Evolutionary conservation across 2,329 filamentous ascomycete species (phyloP), one percentile per base, ranked within the genome.

Genomic region (Delphinella strobiligena): DNA sequence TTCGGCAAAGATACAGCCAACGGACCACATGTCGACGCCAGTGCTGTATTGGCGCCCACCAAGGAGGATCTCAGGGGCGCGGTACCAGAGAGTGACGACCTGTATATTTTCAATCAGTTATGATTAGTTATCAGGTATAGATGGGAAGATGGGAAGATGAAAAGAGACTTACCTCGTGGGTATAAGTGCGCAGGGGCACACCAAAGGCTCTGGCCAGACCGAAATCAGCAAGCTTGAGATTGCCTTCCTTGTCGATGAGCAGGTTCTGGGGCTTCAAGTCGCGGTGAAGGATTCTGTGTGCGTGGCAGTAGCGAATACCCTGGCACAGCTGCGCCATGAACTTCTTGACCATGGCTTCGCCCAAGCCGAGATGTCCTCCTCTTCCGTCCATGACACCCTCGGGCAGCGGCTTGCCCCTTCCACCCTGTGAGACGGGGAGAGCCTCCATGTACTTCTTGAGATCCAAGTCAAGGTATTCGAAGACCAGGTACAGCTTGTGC

Each of bases 391-490:
- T 51, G 36, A 53, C 50, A 36, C 83, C 84, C 50, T 89, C 83
- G 7, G 87, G 87, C 37, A 94, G 68, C 31, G 85, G 74, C 66
- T 88, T 91, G 53, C 85, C 86, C 44, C 86, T 78, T 31, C 86
- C 86, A 50, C 86, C 86, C 54, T 93, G 83, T 54, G 72, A 80
- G 43, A 89, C 78, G 3, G 86, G 86, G 32, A 93, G 72, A 5
- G 86, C 75, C 62, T 94, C 87, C 86, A 94, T 94, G 63, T 93
- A 94, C 62, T 93, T 93, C 69, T 94, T 94, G 51, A 94, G 69
- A 54, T 94, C 87, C 42, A 89, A 72, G 55, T 93, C 87, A 50
- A 94, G 80, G 62, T 84, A 94, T 60, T 94, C 87, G 48, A 88
- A 83, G 51, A 94, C 87, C 35, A 94, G 80, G 62, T 93, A 94